These are phyloP conservation scores for Pachyrhizus erosus DNA, from an alignment of 306 rosid genomes.

Conservation along the genomic window DNA sequence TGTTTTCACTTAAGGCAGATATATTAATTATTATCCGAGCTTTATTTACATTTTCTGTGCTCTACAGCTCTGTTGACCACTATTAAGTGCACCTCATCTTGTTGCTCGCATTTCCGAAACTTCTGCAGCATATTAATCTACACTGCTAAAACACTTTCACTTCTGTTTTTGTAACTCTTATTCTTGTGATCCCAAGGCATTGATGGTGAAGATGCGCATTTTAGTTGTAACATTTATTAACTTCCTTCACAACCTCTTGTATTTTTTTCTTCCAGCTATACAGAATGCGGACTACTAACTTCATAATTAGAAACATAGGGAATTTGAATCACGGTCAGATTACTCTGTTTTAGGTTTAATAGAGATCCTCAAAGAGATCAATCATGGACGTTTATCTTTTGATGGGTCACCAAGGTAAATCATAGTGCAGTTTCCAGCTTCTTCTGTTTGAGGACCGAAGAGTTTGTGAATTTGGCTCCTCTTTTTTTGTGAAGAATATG, in stretches of 20 bases:
- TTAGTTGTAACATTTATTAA: too few relatives aligned
- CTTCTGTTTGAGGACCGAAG: not conserved
- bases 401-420: not conserved
- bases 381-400: not conserved
- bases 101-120: not conserved
- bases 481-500: too few relatives aligned
- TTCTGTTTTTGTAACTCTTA: not conserved
- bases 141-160: not conserved
- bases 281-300: too few relatives aligned
- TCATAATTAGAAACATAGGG: too few relatives aligned
- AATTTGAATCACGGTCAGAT: too few relatives aligned
- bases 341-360: not conserved
- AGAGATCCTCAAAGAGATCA: not conserved
- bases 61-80: not conserved
- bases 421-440: not conserved
- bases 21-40: constrained; percentile 30
- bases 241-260: too few relatives aligned
- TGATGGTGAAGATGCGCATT: too few relatives aligned
- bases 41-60: constrained; percentile 4
- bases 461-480: not conserved
- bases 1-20: constrained; percentile 48
- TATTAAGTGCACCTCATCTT: constrained; percentile 14
- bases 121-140: not conserved
- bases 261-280: not conserved
- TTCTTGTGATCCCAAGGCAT: not conserved